Evolutionary conservation across 1,284 basidiomycete genomes (phyloP).

Genomic region (Ustilago cynodontis): DNA sequence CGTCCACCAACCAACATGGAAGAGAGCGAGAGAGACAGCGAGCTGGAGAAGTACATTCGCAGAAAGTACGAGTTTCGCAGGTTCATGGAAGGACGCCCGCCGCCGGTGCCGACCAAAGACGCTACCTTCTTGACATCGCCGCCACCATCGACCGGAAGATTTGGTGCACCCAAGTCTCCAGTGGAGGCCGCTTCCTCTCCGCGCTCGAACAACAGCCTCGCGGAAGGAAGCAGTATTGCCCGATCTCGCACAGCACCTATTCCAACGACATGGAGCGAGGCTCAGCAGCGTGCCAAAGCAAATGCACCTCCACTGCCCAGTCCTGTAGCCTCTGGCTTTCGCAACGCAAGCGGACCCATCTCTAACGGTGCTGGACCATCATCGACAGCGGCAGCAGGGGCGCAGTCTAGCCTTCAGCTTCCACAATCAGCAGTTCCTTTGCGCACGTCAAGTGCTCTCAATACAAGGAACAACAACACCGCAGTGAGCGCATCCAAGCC

Average conservation of each 20-base stretch:
- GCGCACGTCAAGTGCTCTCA: slow-evolving; percentile 43
- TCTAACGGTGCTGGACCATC: slow-evolving; percentile 3
- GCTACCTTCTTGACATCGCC: slow-evolving; percentile 46
- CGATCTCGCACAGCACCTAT: slow-evolving; percentile 58
- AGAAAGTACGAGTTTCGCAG: slow-evolving; percentile 73
- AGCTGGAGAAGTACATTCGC: slow-evolving; percentile 85
- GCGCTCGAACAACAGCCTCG: slow-evolving; percentile 1
- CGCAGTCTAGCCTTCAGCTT: slow-evolving; percentile 17
- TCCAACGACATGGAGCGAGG: slow-evolving; percentile 55
- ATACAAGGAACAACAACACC: slow-evolving; percentile 16
- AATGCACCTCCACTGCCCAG: slow-evolving; percentile 34
- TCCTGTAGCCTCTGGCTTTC: slow-evolving; percentile 16
- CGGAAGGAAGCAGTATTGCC: slow-evolving; percentile 37
- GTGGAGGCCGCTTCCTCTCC: slow-evolving; percentile 11
- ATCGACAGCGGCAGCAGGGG: slow-evolving; percentile 3
- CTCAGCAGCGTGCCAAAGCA: slow-evolving; percentile 38
- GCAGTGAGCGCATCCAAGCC: slow-evolving; percentile 12
- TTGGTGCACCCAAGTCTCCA: slow-evolving; percentile 10
- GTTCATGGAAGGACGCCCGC: slow-evolving; percentile 56
- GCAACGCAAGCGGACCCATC: slow-evolving; percentile 15
- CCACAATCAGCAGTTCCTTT: slow-evolving; percentile 23
- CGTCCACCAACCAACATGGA: slow-evolving; percentile 83
- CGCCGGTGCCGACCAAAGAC: slow-evolving; percentile 60
- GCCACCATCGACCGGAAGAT: slow-evolving; percentile 16
- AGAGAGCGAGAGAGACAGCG: slow-evolving; percentile 81